A percentile compares a stretch with the other conserved stretches of the same genome.
These are phyloP conservation scores for Collybiopsis confluens DNA, from an alignment of 768 basidiomycete genomes.

Conservation along the genomic window DNA sequence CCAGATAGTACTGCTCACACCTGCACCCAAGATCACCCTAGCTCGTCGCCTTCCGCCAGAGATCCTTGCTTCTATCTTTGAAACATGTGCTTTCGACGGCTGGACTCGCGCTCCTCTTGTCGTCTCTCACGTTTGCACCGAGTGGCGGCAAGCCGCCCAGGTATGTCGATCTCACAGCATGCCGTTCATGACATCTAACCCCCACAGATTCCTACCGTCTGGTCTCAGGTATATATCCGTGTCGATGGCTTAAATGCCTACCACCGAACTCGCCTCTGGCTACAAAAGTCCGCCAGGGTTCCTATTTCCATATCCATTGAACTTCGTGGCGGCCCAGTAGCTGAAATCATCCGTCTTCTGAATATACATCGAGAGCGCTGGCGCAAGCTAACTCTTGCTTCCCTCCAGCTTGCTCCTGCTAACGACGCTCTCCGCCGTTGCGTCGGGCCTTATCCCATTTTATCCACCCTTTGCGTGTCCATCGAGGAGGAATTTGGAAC, in stretches of 20 bases:
- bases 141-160: conserved; percentile 51
- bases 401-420: conserved; percentile 31
- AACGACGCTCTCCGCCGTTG: conserved; percentile 36
- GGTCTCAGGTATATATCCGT: conserved; percentile 54
- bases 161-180: background rate
- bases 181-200: conserved; percentile 9
- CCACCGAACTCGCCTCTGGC: conserved; percentile 45
- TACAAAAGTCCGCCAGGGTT: conserved; percentile 39
- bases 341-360: conserved; percentile 37
- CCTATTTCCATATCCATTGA: conserved; percentile 44
- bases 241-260: conserved; percentile 37
- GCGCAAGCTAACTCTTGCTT: conserved; percentile 38
- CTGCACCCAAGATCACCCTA: conserved; percentile 45
- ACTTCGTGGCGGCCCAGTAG: conserved; percentile 23
- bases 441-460: conserved; percentile 27
- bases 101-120: conserved; percentile 53
- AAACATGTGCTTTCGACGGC: conserved; percentile 42
- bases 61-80: conserved; percentile 50
- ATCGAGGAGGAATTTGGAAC: conserved; percentile 25
- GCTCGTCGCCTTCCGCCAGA: conserved; percentile 55
- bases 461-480: conserved; percentile 29
- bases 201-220: conserved; percentile 36
- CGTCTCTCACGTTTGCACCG: conserved; percentile 54
- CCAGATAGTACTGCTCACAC: too few species aligned
- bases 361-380: conserved; percentile 35